These are phyloP conservation scores for Brassica juncea DNA, from an alignment of 345 rosid species.

Conservation along the genomic window DNA sequence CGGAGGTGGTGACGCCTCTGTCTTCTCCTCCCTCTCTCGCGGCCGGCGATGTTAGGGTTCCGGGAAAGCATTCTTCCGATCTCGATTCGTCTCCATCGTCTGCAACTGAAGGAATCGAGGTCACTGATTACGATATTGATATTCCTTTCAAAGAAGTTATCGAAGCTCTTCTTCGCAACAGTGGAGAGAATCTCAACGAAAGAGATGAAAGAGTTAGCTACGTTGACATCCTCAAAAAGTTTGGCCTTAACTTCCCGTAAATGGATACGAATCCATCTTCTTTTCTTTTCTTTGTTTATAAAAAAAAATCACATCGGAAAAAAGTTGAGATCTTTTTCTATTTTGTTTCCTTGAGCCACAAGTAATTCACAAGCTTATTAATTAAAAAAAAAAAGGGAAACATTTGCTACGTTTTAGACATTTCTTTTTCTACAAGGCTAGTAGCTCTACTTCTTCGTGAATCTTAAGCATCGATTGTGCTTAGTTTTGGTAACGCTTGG, in stretches of 20 bases:
- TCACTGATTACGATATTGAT: background rate
- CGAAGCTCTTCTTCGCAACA: constrained; percentile 33
- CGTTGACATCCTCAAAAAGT: constrained; percentile 2
- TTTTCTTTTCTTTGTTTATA: constrained; percentile 1
- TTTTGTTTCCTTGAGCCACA: constrained; percentile 11
- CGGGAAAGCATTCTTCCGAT: background rate
- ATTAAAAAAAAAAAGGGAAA: background rate
- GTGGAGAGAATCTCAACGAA: background rate
- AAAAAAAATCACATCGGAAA: background rate
- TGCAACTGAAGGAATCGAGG: background rate
- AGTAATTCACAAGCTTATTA: constrained; percentile 1
- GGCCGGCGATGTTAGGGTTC: background rate
- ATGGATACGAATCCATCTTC: background rate
- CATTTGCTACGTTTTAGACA: constrained; percentile 9
- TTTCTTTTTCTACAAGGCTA: constrained; percentile 4
- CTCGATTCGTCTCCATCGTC: background rate
- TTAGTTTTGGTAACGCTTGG: constrained; percentile 32
- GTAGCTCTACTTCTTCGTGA: constrained; percentile 24
- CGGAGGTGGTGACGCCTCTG: background rate
- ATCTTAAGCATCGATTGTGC: constrained; percentile 19
- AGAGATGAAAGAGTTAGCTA: constrained; percentile 20
- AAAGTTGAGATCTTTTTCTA: background rate
- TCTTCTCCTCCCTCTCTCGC: background rate
- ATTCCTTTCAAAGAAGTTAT: constrained; percentile 22
- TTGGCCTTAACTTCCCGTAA: constrained; percentile 14